phyloP scores from a whole-genome alignment of 164 flowering plant genomes.

The Liquidambar formosana region DNA sequence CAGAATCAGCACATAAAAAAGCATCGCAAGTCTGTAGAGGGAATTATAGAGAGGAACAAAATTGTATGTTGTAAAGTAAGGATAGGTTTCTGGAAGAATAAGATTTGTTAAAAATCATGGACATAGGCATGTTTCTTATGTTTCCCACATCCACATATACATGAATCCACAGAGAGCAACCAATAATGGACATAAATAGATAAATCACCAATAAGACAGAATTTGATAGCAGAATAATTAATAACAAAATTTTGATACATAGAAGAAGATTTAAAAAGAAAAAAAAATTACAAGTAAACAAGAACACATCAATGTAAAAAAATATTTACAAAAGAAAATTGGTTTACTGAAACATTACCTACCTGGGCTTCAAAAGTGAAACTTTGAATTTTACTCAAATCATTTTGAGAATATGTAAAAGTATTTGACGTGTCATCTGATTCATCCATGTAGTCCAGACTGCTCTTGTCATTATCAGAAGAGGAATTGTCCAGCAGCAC shows the following conservation, averaged over 20 bases:
- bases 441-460: conserved; percentile 26
- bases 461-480: conserved; percentile 33
- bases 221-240: background rate
- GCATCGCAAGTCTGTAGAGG: no score
- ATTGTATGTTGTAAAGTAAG: no score
- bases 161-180: background rate
- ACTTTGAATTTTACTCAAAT: conserved; percentile 43
- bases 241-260: background rate
- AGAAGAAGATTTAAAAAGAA: background rate
- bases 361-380: conserved; percentile 98
- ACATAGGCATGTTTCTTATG: background rate
- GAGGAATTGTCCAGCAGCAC: conserved; percentile 37
- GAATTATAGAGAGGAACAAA: no score
- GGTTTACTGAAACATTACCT: background rate
- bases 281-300: no score
- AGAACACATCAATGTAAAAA: no score
- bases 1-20: no score
- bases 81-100: background rate
- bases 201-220: background rate
- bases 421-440: conserved; percentile 31
- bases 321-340: background rate
- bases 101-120: background rate
- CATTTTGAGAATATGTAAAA: conserved; percentile 28
- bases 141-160: background rate
- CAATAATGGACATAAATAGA: background rate